Base-by-base conservation (phyloP, 2,329 filamentous ascomycete genomes). In the Neurospora crassa region DNA sequence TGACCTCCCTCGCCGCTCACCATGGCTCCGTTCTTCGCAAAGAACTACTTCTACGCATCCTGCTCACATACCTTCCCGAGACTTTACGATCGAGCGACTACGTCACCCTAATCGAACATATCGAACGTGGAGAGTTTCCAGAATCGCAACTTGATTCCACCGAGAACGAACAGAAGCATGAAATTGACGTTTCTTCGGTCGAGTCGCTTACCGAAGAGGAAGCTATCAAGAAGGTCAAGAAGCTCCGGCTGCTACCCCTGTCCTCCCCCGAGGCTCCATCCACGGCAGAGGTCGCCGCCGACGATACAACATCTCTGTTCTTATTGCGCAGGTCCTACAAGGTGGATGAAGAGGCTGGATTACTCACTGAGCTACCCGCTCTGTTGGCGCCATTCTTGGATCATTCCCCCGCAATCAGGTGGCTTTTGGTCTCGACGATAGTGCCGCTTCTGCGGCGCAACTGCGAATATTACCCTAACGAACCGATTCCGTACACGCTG, bases 21-120 rank as follows among this genome's bases (percentile, higher is more conserved):
- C 83, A 91, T 75, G 80, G 81, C 70, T 82, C 86, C 70, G 84
- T 90, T 45, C 83, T 96, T 70, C 84, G 86, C 40, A 85, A 87
- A 67, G 88, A 91, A 71, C 82, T 93, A 16, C 78, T 92, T 34
- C 84, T 96, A 71, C 89, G 91, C 67, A 89, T 96, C 70, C 81
- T 96, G 29, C 85, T 96, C 67, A 92, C 90, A 24, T 92, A 91
- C 78, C 84, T 96, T 0, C 93, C 93, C 37, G 92, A 95, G 79
- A 90, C 87, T 63, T 78, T 89, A 5, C 86, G 87, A 5, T 89
- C 92, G 5, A 81, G 80, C n/a, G 79, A 83, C 67, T 94, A 94
- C 78, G 82, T 88, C 20, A 82, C 82, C 16, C 86, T 92, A 69
- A 77, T 94, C 20, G 80, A 86, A 75, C 85, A 88, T 69, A 81